These are phyloP conservation scores for Arachis hypogaea DNA, from an alignment of 306 rosid species.

Conservation along the genomic window DNA sequence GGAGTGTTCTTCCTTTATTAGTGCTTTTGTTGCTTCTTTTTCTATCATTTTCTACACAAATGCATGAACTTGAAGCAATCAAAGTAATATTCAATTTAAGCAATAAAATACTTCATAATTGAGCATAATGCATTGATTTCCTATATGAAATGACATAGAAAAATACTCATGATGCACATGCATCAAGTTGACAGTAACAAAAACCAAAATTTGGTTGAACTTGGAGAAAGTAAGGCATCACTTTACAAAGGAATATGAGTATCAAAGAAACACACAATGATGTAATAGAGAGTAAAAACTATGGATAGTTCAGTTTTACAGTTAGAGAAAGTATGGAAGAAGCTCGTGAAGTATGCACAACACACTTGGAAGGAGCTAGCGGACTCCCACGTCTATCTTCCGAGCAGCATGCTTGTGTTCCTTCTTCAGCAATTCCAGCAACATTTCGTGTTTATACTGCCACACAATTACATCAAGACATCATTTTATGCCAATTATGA, in stretches of 20 bases:
- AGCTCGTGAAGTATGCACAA: constrained; percentile 9
- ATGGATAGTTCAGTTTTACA: constrained; percentile 8
- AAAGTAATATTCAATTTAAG: too few species aligned
- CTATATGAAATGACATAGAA: too few species aligned
- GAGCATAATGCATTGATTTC: too few species aligned
- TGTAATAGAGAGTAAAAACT: constrained; percentile 10
- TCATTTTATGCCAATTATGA: too few species aligned
- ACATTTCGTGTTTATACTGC: constrained; percentile 75
- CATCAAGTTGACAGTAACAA: background rate
- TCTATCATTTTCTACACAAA: too few species aligned
- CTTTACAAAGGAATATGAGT: background rate
- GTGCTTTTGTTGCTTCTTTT: too few species aligned
- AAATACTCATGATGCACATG: too few species aligned
- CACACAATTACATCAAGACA: background rate
- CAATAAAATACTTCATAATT: too few species aligned
- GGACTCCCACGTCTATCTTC: constrained; percentile 61
- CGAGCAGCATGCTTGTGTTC: constrained; percentile 67
- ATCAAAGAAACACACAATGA: background rate
- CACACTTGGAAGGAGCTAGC: constrained; percentile 56
- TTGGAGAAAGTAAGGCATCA: background rate
- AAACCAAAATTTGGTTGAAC: constrained; percentile 13
- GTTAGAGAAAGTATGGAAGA: constrained; percentile 10
- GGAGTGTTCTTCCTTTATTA: too few species aligned
- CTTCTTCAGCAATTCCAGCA: constrained; percentile 73
- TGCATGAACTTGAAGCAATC: too few species aligned